Base-by-base conservation (phyloP, 208 protist genomes). In the Leishmania arabica region DNA sequence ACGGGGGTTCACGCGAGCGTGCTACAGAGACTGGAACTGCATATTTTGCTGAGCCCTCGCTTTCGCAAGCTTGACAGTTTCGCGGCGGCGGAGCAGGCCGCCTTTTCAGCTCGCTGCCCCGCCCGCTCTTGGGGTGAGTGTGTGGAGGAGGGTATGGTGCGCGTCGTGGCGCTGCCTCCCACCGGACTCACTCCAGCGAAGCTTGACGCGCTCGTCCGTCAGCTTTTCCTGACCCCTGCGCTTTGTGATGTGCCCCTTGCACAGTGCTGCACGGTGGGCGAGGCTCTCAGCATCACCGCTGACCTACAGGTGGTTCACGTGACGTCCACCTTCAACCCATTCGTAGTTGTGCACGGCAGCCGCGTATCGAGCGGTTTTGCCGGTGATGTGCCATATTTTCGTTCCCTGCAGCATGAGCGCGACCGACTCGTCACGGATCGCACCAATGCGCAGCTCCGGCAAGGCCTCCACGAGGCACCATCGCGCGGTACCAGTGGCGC, bases 311-410 rank as follows among this genome's bases (percentile, higher is more conserved):
- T 80, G 11, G 49, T 82, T 31, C 34, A 34, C 37, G 34, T 92
- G 47, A 75, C 80, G 7, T 53, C 81, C 27, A 19, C 66, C 31
- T 79, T 87, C 49, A 97, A 97, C 78, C 91, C 89, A 4, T 94
- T 92, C 78, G 85, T 91, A 4, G 82, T 97, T 34, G 58, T 97
- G 54, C 92, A 97, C 51, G 94, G 94, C 49, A 85, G 71, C 45
- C 90, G 91, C 58, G 92, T 97, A 1, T 79, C 77, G 40, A 84
- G 81, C 27, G 85, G 87, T 0, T 94, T 93, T 86, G 76, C 75
- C 1, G 94, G 92, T 19, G 80, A 88, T 66, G 49, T 53, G 53
- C 70, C 68, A 17, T 84, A 86, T n/a, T 81, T 88, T 54, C 73
- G 42, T 1, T 51, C 47, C 21, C 77, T 96, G 17, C 88, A 91